Conservation (phyloP, 495 filamentous ascomycete species). For the Cudoniella acicularis region DNA sequence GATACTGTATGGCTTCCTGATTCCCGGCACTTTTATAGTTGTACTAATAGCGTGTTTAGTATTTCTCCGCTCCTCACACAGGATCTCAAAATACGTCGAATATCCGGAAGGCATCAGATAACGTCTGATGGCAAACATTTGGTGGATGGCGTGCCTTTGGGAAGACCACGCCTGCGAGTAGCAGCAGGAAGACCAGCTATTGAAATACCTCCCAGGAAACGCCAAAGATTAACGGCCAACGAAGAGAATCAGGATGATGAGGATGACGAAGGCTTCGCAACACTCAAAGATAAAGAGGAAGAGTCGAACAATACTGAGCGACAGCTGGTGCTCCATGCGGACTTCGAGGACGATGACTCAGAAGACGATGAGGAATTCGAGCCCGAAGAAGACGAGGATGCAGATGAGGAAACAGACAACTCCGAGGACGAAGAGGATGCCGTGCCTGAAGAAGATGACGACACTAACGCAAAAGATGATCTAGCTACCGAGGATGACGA, state of each 20-base stretch:
- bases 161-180: conserved; percentile 61
- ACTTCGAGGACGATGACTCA: conserved; percentile 30
- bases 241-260: conserved; percentile 24
- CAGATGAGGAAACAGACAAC: conserved; percentile 25
- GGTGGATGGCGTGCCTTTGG: conserved; percentile 87
- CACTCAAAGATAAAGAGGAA: neutral
- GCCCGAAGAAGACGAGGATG: conserved; percentile 19
- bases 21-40: conserved; percentile 1
- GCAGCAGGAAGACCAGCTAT: conserved; percentile 61
- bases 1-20: conserved; percentile 66
- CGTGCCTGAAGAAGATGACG: conserved; percentile 16
- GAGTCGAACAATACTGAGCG: conserved; percentile 16
- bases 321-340: conserved; percentile 22
- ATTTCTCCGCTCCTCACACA: conserved; percentile 76
- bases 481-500: neutral
- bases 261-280: conserved; percentile 3
- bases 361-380: conserved; percentile 30
- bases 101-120: conserved; percentile 84
- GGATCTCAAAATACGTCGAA: conserved; percentile 68
- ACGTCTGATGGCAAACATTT: conserved; percentile 75
- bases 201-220: conserved; percentile 74
- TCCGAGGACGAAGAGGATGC: neutral
- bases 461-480: conserved; percentile 22
- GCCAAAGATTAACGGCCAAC: conserved; percentile 49
- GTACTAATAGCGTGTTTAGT: conserved; percentile 37